Evolutionary conservation across 2,329 filamentous ascomycete genomes (phyloP).

Genomic region (Escovopsis weberi): DNA sequence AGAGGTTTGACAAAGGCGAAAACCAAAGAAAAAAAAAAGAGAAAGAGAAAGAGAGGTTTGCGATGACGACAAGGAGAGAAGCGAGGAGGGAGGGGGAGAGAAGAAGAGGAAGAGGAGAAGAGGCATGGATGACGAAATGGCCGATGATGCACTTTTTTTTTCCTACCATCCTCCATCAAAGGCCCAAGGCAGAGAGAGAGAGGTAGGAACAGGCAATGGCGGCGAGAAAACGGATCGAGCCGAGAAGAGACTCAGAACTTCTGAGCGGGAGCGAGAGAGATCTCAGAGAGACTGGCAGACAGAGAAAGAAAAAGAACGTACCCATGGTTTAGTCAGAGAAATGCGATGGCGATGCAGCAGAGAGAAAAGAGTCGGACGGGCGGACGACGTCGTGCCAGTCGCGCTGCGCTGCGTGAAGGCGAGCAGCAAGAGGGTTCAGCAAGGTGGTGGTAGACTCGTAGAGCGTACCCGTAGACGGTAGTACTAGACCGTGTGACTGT

Average conservation of each 20-base stretch:
- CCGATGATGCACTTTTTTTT: no score
- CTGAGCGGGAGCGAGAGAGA: no score
- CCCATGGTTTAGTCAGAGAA: conserved; percentile 9
- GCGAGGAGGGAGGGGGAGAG: conserved; percentile 5
- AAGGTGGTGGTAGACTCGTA: no score
- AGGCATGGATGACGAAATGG: background rate
- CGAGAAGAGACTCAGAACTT: background rate
- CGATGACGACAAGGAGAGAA: conserved; percentile 5
- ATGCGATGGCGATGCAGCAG: conserved; percentile 6
- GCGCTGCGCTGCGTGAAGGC: conserved; percentile 7
- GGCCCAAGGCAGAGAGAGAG: background rate
- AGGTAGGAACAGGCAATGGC: background rate
- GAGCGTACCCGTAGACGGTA: no score
- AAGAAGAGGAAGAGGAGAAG: background rate
- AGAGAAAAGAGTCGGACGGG: conserved; percentile 3
- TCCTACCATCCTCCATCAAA: no score
- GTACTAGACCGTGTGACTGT: no score
- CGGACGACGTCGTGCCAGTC: conserved; percentile 8
- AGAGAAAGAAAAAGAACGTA: conserved; percentile 5
- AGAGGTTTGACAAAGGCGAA: no score
- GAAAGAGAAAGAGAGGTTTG: conserved; percentile 11
- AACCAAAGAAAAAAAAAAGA: conserved; percentile 10
- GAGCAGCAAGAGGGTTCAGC: conserved; percentile 9
- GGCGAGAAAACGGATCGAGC: background rate
- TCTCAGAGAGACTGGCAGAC: no score